These are phyloP conservation scores for Metschnikowia proteae DNA, from an alignment of 805 yeast species.

Conservation along the genomic window DNA sequence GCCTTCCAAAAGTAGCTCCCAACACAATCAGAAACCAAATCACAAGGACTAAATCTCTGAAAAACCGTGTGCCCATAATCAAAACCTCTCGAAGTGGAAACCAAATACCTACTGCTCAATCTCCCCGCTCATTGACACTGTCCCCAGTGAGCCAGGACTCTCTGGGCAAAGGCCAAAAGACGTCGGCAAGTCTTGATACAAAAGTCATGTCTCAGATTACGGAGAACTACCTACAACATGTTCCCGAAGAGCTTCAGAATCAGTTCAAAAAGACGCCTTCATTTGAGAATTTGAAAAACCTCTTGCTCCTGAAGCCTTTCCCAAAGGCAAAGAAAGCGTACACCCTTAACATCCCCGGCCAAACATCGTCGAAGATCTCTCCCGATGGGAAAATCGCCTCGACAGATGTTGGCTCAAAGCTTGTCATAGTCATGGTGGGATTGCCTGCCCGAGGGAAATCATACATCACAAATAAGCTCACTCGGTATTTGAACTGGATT, in stretches of 20 bases:
- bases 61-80: conserved; percentile 1
- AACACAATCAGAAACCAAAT: conserved; percentile 1
- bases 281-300: conserved; percentile 34
- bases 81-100: background rate
- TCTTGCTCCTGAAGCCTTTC: conserved; percentile 35
- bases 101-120: background rate
- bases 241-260: conserved; percentile 32
- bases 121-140: background rate
- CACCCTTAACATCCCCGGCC: conserved; percentile 88
- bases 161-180: background rate
- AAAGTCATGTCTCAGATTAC: conserved; percentile 19
- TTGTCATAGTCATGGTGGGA: conserved; percentile 96
- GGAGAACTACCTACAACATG: conserved; percentile 31
- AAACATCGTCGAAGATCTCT: conserved; percentile 72
- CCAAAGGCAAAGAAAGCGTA: conserved; percentile 59
- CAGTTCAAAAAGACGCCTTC: conserved; percentile 41
- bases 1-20: background rate
- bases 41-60: conserved; percentile 2
- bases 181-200: conserved; percentile 13
- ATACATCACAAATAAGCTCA: conserved; percentile 85
- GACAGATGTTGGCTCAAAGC: conserved; percentile 63
- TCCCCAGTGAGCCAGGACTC: conserved; percentile 1
- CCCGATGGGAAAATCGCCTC: conserved; percentile 69
- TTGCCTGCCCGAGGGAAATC: conserved; percentile 94
- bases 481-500: conserved; percentile 88